Evolutionary conservation across 306 rosid species (phyloP), one percentile per base, ranked within the genome.

Genomic region (Acacia melanoxylon): DNA sequence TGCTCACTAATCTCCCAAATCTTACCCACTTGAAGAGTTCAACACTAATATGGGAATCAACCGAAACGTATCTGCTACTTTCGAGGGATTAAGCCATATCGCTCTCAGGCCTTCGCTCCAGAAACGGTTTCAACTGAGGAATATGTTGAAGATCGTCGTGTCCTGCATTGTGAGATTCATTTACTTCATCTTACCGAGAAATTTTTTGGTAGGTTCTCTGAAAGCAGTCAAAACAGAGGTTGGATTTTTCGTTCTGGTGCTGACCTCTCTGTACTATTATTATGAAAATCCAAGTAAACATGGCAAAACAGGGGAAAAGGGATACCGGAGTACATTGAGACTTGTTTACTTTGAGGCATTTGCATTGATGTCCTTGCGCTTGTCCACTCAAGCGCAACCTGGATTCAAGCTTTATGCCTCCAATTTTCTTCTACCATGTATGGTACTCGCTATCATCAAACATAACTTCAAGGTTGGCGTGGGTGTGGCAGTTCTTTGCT

Each of bases 291-390:
- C 27, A 20, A 44, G 77, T 44, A 74, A 54, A 25, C 37, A 62
- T 20, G 13, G 68, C 3, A 1, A 27, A 27, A 62, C 67, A 25
- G 67, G 15, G 17, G 67, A 4, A 11, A 61, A 11, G 7, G 67
- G 67, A 10, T 61, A 25, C 35, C 31, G 76, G 4, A 82, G 17
- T 8, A 51, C 51, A 14, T 25, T 62, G 72, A 72, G 68, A 22
- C 25, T 77, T 3, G 27, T 14, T 25, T 77, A 74, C 0, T 46
- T 29, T 3, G 74, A 35, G 4, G 78, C 68, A 24, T 77, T 82
- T 61, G 51, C 66, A 10, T 65, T 78, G 22, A 73, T 83, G 83
- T 76, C 79, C 19, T 1, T 72, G 74, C 62, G 78, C 61, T 62
- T 83, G 45, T 77, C 78, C 1, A 71, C 74, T 15, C 79, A 70